Base-by-base conservation (phyloP, 306 rosid genomes). In the Acacia melanoxylon region DNA sequence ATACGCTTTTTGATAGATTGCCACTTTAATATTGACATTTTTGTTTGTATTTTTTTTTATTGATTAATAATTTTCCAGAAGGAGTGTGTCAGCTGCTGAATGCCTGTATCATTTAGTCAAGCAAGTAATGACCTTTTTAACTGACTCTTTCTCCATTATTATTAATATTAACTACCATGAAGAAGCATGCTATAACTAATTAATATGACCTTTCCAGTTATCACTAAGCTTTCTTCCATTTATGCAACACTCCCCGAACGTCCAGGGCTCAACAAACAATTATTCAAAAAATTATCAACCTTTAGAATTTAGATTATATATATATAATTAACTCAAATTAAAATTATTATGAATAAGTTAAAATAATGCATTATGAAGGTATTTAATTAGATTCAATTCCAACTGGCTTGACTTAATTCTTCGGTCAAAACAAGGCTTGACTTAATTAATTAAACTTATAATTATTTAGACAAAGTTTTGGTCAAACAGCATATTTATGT, bases 41-140 rank as follows among this genome's bases (percentile, higher is more conserved):
- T 61, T 63, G 12, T 12, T 52, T 8, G 11, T 52, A 20, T 52
- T 7, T 51, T 72, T 9, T 37, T 19, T 31, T 11, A 15, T 78
- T 74, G 2, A 6, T 61, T 31, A 63, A 56, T 8, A 52, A 9
- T 24, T 42, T 41, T 58, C 9, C 69, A 62, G 79, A 74, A 80
- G 78, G 71, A 29, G 74, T 49, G 81, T 37, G 41, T 1, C 41
- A 37, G 74, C 78, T 67, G 61, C 59, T 40, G 81, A 73, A 72
- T 66, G 49, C 42, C 54, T 66, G 40, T 0, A 35, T 66, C n/a
- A 48, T 2, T 66, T n/a, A 72, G 40, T 56, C 10, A 54, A 54
- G 10, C 33, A 79, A 75, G 72, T 72, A 83, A 80, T 72, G 27
- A 80, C 68, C 17, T 56, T 19, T 72, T 76, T 73, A 68, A 31